These are phyloP conservation scores for Podila epicladia DNA, from an alignment of 192 early-diverging fungal species.

Conservation along the genomic window DNA sequence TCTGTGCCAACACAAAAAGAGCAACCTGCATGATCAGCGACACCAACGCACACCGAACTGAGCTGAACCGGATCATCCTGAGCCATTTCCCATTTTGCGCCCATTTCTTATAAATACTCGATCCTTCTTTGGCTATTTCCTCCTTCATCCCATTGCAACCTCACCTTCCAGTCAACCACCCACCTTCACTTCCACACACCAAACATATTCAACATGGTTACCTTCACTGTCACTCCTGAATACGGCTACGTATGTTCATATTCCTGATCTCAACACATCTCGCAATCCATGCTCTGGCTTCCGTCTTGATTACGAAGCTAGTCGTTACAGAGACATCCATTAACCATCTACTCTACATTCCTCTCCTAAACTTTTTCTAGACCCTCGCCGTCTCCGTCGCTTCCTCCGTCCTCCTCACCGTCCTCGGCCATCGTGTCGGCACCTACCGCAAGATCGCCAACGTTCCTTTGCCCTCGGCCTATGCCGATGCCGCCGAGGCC, in stretches of 20 bases:
- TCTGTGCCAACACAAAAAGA: too few species aligned
- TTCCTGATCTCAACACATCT: background rate
- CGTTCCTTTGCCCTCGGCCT: conserved; percentile 75
- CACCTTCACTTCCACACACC: background rate
- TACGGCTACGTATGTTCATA: conserved; percentile 67
- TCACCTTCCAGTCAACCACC: background rate
- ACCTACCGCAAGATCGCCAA: conserved; percentile 65
- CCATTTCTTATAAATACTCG: too few species aligned
- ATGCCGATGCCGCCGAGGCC: conserved; percentile 68
- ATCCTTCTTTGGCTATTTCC: background rate
- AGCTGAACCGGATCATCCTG: too few species aligned
- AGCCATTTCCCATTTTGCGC: too few species aligned
- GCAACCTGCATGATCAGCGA: too few species aligned
- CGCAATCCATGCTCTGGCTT: background rate
- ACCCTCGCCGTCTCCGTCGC: conserved; percentile 48
- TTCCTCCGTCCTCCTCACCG: conserved; percentile 48
- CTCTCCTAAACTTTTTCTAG: conserved; percentile 33
- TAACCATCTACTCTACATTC: background rate
- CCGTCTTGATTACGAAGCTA: too few species aligned
- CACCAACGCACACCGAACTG: too few species aligned
- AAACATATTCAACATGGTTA: conserved; percentile 31
- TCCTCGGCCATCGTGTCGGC: conserved; percentile 63
- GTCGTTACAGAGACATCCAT: too few species aligned
- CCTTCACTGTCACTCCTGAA: conserved; percentile 57
- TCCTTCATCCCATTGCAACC: background rate